Evolutionary conservation across 2,329 filamentous ascomycete species (phyloP), one percentile per base, ranked within the genome.

Genomic region (Talaromyces amestolkiae): DNA sequence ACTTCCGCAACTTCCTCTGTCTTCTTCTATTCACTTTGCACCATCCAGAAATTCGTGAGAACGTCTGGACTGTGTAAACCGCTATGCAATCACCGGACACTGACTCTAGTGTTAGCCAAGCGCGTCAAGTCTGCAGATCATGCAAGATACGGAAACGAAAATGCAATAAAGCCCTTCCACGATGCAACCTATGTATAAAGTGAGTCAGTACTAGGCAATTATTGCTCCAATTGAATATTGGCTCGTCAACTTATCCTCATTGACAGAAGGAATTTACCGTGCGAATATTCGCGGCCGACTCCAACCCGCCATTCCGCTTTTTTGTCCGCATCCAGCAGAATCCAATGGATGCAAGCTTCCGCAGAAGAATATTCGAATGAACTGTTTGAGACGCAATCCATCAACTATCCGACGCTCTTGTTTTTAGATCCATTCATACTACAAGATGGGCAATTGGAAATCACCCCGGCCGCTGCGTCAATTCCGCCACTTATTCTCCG

Each of bases 141-240:
- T 60, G 63, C 63, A 64, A 53, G 24, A 33, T n/a, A 13, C 22
- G 45, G 22, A 64, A 70, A 58, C 65, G 68, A 33, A 67, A 65
- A 65, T 70, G 68, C 47, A 61, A 69, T 49, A 70, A 70, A 24
- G 51, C 54, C 8, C 53, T 68, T 17, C 68, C 68, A 58, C 58
- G 49, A 63, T 68, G 64, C 47, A 49, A 49, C 0, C 35, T 17
- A 35, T 66, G 66, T 47, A 51, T 47, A 2, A 65, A 65, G 65
- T 68, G 41, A 54, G 54, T 53, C 17, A 17, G 47, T 31, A 5
- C 6, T 51, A 51, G 33, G 8, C 17, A 10, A 33, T 27, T n/a
- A 27, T 33, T 33, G 9, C 17, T 33, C 8, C 10, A 11, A 19
- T 3, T 13, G 10, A 2, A 53, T 33, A 19, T 53, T 53, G 24